A percentile compares a stretch with the other conserved stretches of the same genome.
Evolutionary conservation across 2,329 filamentous ascomycete species (phyloP).

Genomic region (Chaetomium sp.): DNA sequence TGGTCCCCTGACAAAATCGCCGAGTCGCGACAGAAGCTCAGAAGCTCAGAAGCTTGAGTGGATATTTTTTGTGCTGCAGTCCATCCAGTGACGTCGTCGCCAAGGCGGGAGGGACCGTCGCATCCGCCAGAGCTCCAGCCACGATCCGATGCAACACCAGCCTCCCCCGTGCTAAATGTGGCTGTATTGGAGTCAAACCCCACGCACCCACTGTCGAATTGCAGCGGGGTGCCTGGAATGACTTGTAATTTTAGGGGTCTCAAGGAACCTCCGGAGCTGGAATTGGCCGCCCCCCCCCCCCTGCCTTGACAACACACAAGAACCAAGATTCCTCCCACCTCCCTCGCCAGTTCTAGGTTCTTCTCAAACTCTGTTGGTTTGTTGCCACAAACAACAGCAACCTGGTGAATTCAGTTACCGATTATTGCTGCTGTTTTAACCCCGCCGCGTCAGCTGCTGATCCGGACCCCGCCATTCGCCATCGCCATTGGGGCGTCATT

Average conservation of each 20-base stretch:
- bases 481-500: neutral
- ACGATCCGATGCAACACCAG: conserved; percentile 22
- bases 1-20: neutral
- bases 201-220: conserved; percentile 2
- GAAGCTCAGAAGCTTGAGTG: conserved; percentile 3
- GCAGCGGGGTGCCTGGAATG: conserved; percentile 13
- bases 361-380: neutral
- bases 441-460: conserved; percentile 11
- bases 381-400: neutral
- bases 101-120: conserved; percentile 22
- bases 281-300: neutral
- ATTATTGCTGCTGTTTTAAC: neutral
- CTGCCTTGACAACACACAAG: conserved; percentile 2
- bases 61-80: conserved; percentile 12
- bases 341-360: no score
- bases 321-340: conserved; percentile 5
- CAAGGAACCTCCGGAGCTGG: neutral
- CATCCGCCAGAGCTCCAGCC: conserved; percentile 18
- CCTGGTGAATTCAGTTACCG: neutral
- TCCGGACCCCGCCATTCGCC: conserved; percentile 10
- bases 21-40: conserved; percentile 2
- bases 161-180: conserved; percentile 21
- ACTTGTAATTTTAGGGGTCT: conserved; percentile 12
- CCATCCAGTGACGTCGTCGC: conserved; percentile 31
- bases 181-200: conserved; percentile 8